A percentile compares a stretch with the other conserved stretches of the same genome.
phyloP scores from a whole-genome alignment of 2,329 filamentous ascomycete species.

The Dendrostoma leiphaemia region DNA sequence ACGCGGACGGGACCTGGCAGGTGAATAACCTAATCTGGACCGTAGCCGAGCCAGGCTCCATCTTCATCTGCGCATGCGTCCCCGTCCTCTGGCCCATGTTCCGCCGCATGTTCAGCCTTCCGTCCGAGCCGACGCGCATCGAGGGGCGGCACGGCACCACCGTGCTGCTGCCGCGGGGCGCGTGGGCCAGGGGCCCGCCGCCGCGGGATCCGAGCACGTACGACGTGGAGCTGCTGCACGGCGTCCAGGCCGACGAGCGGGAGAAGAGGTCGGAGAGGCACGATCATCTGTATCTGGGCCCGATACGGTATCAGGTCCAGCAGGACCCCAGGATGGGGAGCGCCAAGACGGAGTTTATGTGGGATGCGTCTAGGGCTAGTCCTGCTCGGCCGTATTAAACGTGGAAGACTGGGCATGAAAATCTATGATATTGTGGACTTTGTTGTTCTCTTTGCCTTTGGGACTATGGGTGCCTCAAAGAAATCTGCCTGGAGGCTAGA shows the following conservation, averaged over 20 bases:
- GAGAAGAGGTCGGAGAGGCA: background rate
- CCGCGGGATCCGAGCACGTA: background rate
- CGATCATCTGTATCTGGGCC: background rate
- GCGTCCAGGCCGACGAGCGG: background rate
- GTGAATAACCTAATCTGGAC: background rate
- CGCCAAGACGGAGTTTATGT: background rate
- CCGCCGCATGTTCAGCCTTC: background rate
- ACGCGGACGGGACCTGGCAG: background rate
- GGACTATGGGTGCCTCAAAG: too few species aligned
- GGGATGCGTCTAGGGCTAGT: background rate
- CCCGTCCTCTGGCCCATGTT: slow-evolving; percentile 5
- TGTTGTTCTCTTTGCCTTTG: too few species aligned
- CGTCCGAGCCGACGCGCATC: background rate
- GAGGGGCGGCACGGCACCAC: background rate
- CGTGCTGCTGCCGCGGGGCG: background rate
- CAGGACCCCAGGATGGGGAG: background rate
- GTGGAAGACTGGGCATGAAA: too few species aligned
- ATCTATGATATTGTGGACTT: too few species aligned
- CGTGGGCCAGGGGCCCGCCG: background rate
- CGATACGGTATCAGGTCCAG: background rate
- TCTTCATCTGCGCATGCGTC: slow-evolving; percentile 1
- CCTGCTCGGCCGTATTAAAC: too few species aligned
- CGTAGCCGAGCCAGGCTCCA: background rate
- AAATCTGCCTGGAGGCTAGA: too few species aligned
- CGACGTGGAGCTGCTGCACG: background rate